Percentiles rank a stretch among this genome's conserved stretches.
These are phyloP conservation scores for Gracilaria domingensis DNA, from an alignment of 23 red algal species.

Conservation along the genomic window DNA sequence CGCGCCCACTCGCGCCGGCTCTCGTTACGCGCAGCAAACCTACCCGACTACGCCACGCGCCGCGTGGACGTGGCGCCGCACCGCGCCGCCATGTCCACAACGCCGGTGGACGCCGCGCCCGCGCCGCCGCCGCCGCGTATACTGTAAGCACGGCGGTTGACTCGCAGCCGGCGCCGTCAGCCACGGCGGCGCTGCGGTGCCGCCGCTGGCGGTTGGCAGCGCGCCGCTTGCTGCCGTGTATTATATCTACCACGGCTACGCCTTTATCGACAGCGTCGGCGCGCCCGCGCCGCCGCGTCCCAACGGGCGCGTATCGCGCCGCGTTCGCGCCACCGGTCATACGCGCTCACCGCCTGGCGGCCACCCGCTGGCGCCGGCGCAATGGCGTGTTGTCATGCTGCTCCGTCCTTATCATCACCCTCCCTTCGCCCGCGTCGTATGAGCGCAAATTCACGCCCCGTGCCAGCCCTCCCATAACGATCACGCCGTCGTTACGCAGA, in stretches of 20 bases:
- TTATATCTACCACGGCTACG: too few relatives aligned
- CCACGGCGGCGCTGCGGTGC: background rate
- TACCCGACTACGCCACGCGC: background rate
- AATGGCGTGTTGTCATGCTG: background rate
- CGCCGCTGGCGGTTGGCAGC: background rate
- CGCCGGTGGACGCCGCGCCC: background rate
- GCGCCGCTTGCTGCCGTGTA: too few relatives aligned
- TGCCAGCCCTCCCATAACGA: background rate
- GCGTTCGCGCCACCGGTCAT: background rate
- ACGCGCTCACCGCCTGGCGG: background rate
- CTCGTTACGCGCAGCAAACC: background rate
- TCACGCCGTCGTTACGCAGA: background rate
- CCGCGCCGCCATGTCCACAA: background rate
- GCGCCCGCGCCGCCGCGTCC: background rate
- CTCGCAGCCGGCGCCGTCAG: background rate
- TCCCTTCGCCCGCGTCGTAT: background rate
- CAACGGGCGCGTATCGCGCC: background rate
- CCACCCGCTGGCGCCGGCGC: background rate
- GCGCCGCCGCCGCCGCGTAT: too few relatives aligned
- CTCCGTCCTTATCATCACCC: background rate
- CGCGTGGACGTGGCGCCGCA: too few relatives aligned
- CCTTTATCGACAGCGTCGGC: background rate
- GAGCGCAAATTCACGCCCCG: constrained; percentile 21
- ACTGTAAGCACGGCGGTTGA: background rate
- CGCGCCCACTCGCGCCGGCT: too few relatives aligned